Conservation (phyloP, 495 filamentous ascomycete species). For the Haplographium delicatum region DNA sequence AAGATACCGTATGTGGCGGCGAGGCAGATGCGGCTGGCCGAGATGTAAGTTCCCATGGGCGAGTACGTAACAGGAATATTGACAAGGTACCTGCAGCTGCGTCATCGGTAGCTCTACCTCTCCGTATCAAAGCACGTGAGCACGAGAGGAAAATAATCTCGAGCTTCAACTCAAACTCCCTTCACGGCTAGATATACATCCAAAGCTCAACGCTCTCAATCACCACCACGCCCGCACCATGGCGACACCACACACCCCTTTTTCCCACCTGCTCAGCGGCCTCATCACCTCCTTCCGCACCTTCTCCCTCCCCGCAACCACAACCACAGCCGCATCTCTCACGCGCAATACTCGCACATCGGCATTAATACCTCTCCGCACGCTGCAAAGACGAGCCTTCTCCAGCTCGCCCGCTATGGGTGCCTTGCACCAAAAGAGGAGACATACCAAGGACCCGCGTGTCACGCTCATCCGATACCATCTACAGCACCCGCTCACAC, state of each 20-base stretch:
- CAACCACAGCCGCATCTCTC: too few species aligned
- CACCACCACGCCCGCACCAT: conserved; percentile 2
- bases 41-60: too few species aligned
- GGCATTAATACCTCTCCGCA: too few species aligned
- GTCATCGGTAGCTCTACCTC: too few species aligned
- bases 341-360: too few species aligned
- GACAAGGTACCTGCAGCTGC: too few species aligned
- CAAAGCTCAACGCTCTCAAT: neutral
- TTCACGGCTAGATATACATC: too few species aligned
- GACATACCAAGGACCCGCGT: conserved; percentile 15
- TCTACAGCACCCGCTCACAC: conserved; percentile 23
- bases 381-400: conserved; percentile 12
- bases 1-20: too few species aligned
- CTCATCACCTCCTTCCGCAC: conserved; percentile 21
- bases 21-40: too few species aligned
- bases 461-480: conserved; percentile 26
- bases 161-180: conserved; percentile 6
- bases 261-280: conserved; percentile 10
- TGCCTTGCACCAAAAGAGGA: conserved; percentile 8
- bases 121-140: too few species aligned
- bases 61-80: too few species aligned
- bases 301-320: conserved; percentile 6
- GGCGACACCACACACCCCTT: conserved; percentile 9
- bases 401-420: neutral
- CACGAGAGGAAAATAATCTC: too few species aligned